Percentiles rank a stretch among this genome's conserved stretches.
These are phyloP conservation scores for Hylodesmum podocarpum DNA, from an alignment of 306 rosid genomes.

Conservation along the genomic window DNA sequence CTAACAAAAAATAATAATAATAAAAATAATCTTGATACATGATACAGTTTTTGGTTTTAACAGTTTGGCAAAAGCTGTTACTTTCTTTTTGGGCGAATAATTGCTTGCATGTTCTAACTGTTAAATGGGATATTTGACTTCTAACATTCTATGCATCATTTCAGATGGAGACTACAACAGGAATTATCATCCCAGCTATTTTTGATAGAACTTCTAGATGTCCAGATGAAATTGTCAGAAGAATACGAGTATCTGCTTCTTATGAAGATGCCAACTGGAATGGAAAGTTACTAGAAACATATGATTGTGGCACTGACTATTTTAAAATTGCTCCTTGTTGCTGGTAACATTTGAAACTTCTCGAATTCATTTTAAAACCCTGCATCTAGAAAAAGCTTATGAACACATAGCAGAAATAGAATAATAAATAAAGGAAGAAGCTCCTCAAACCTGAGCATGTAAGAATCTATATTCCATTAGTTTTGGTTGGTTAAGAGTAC, in stretches of 20 bases:
- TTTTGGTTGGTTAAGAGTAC: not conserved
- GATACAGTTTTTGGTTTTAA: not conserved
- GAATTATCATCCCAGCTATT: slow-evolving; percentile 60
- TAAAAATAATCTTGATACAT: too few species aligned
- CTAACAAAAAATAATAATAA: too few species aligned
- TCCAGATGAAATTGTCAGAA: slow-evolving; percentile 81
- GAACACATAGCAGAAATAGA: slow-evolving; percentile 10
- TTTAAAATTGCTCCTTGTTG: slow-evolving; percentile 70
- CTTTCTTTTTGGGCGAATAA: not conserved
- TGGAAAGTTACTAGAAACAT: slow-evolving; percentile 80
- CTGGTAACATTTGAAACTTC: slow-evolving; percentile 57
- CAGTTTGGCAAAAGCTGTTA: slow-evolving; percentile 1
- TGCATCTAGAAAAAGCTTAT: not conserved
- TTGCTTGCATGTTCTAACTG: slow-evolving; percentile 1
- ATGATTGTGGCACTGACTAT: slow-evolving; percentile 62
- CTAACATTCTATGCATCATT: slow-evolving; percentile 21
- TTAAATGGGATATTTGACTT: not conserved
- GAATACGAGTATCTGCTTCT: slow-evolving; percentile 65
- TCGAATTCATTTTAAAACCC: slow-evolving; percentile 17
- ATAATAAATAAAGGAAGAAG: not conserved
- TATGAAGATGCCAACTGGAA: slow-evolving; percentile 60
- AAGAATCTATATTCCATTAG: not conserved
- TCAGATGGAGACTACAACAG: slow-evolving; percentile 70
- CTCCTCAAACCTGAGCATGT: not conserved
- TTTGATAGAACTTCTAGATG: slow-evolving; percentile 74